Conservation (phyloP, 371 early-diverging fungal species). For the Mucor indicus region DNA sequence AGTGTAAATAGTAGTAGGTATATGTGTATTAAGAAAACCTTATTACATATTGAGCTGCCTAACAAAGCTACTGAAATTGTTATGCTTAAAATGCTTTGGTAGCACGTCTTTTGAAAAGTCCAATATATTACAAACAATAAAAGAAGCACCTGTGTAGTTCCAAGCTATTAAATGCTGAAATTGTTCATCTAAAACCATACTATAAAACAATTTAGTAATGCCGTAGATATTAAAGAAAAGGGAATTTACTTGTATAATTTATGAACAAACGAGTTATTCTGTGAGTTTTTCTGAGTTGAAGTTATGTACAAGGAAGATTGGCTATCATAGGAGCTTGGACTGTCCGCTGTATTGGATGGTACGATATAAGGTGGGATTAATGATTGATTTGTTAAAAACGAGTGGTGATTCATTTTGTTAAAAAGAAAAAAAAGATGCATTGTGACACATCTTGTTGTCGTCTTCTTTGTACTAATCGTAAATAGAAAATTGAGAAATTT, state of each 20-base stretch:
- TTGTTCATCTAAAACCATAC: constrained; percentile 1
- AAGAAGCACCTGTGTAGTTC: constrained; percentile 79
- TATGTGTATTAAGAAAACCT: background rate
- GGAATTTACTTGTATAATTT: constrained; percentile 33
- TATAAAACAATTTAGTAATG: constrained; percentile 15
- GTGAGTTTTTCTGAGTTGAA: too few relatives aligned
- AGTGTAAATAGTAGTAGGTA: background rate
- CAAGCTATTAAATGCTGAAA: constrained; percentile 79
- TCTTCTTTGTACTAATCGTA: too few relatives aligned
- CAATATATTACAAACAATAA: constrained; percentile 83
- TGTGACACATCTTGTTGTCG: too few relatives aligned
- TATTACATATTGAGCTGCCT: constrained; percentile 84
- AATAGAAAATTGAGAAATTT: too few relatives aligned
- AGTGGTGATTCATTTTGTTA: too few relatives aligned
- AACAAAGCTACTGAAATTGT: constrained; percentile 83
- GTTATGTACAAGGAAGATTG: too few relatives aligned
- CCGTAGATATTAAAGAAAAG: background rate
- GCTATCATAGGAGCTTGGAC: too few relatives aligned
- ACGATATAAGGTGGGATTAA: too few relatives aligned
- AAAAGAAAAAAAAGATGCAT: too few relatives aligned
- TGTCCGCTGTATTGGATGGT: too few relatives aligned
- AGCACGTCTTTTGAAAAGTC: constrained; percentile 78
- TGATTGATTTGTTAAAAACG: too few relatives aligned
- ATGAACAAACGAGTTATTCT: constrained; percentile 35
- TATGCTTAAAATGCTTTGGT: constrained; percentile 83